These are phyloP conservation scores for Tetraselmis striata DNA, from an alignment of 139 green algal species.

Conservation along the genomic window DNA sequence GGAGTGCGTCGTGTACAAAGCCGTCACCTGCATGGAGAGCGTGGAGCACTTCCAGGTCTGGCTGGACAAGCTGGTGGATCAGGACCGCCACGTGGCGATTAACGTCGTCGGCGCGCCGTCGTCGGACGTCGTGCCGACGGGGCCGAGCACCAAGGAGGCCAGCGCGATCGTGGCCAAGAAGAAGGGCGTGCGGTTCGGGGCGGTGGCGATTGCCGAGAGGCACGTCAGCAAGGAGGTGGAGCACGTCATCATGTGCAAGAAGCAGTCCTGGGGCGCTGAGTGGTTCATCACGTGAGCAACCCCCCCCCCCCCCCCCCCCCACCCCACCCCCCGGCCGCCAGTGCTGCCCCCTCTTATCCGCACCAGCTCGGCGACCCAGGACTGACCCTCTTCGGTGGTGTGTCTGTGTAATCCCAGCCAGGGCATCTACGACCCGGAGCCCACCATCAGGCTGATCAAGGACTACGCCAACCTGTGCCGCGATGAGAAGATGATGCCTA, in stretches of 20 bases:
- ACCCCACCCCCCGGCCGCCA: no score
- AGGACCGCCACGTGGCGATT: background rate
- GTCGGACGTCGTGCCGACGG: slow-evolving; percentile 3
- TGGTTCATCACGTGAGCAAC: no score
- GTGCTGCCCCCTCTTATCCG: no score
- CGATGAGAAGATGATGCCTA: background rate
- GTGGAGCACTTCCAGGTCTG: slow-evolving; percentile 6
- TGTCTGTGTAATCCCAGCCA: slow-evolving; percentile 18
- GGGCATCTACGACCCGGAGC: slow-evolving; percentile 18
- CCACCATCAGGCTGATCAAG: slow-evolving; percentile 19
- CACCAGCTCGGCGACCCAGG: no score
- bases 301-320: no score
- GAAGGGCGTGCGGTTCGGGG: slow-evolving; percentile 2
- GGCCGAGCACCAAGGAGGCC: slow-evolving; percentile 8
- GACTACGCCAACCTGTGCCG: slow-evolving; percentile 22
- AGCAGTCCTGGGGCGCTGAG: no score
- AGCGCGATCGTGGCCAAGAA: slow-evolving; percentile 3
- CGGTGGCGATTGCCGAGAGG: no score
- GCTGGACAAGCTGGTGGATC: background rate
- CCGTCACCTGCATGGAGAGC: slow-evolving; percentile 13
- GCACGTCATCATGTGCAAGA: no score
- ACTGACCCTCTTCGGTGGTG: slow-evolving; percentile 18
- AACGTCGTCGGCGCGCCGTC: slow-evolving; percentile 21
- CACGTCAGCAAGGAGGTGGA: no score
- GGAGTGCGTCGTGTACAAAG: slow-evolving; percentile 21